These are phyloP conservation scores for Ochromonadaceae sp. DNA, from an alignment of 352 stramenopile species.

Conservation along the genomic window DNA sequence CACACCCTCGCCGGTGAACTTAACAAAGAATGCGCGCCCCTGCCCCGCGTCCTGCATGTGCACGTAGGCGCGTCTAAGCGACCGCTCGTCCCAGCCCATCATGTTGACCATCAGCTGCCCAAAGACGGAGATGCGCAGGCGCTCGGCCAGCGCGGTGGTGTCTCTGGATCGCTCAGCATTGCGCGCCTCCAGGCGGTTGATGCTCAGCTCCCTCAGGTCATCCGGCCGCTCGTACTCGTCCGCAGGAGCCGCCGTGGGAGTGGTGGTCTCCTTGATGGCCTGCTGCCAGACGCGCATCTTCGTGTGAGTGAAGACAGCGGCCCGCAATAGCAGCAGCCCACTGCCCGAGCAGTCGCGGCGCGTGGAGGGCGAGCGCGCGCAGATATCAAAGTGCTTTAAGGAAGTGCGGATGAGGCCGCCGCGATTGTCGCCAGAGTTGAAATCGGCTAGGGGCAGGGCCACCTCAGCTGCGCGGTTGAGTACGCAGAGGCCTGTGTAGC, in stretches of 20 bases:
- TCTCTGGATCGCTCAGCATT: not conserved
- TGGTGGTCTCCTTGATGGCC: conserved; percentile 59
- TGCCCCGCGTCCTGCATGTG: conserved; percentile 73
- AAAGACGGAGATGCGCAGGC: conserved; percentile 26
- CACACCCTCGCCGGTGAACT: conserved; percentile 92
- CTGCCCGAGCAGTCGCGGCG: too few species aligned
- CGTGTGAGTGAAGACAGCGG: conserved; percentile 26
- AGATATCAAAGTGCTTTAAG: too few species aligned
- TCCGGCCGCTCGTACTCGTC: conserved; percentile 97
- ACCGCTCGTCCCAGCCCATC: conserved; percentile 23
- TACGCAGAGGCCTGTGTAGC: conserved; percentile 24
- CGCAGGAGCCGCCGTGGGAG: conserved; percentile 82
- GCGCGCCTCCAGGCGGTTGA: conserved; percentile 88
- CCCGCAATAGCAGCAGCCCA: too few species aligned
- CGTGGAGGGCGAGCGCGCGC: too few species aligned
- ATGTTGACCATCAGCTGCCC: conserved; percentile 28
- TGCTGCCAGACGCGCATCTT: conserved; percentile 26
- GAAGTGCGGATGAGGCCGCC: too few species aligned
- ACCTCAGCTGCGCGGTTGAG: conserved; percentile 20
- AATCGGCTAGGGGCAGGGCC: conserved; percentile 27
- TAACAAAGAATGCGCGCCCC: conserved; percentile 88
- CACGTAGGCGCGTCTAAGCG: conserved; percentile 26
- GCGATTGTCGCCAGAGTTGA: not conserved
- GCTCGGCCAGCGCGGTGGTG: conserved; percentile 11
- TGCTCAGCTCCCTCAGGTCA: conserved; percentile 89